These are phyloP conservation scores for Athelia sp. DNA, from an alignment of 1,284 basidiomycete genomes.

Conservation along the genomic window DNA sequence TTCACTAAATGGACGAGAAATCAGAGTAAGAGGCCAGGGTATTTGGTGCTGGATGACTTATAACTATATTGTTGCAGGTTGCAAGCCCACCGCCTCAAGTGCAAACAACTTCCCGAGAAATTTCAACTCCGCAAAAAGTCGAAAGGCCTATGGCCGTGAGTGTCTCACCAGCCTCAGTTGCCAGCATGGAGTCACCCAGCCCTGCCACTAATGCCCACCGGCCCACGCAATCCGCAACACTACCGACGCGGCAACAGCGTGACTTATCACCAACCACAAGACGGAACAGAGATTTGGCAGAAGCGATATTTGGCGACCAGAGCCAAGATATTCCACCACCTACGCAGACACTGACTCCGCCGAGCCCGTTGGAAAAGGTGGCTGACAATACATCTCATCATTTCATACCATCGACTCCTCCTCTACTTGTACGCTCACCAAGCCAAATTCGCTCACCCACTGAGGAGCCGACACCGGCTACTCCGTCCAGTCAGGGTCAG, in stretches of 20 bases:
- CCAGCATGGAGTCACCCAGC: neutral
- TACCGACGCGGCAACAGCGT: neutral
- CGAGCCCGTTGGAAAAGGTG: neutral
- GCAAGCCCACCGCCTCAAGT: slow-evolving; percentile 53
- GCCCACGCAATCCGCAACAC: neutral
- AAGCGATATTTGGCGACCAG: slow-evolving; percentile 61
- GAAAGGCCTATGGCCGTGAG: neutral
- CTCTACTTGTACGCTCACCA: neutral
- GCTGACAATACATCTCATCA: slow-evolving; percentile 26
- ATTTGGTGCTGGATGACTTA: neutral
- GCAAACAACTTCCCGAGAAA: neutral
- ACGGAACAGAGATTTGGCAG: slow-evolving; percentile 65
- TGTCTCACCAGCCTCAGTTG: neutral
- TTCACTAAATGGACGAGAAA: slow-evolving; percentile 46
- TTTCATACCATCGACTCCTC: slow-evolving; percentile 3
- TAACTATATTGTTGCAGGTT: slow-evolving; percentile 32
- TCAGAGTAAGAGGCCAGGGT: slow-evolving; percentile 32
- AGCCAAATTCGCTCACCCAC: neutral
- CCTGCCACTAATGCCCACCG: neutral
- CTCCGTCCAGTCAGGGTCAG: neutral
- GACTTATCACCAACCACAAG: slow-evolving; percentile 29
- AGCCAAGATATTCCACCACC: slow-evolving; percentile 28
- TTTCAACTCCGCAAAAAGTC: slow-evolving; percentile 18
- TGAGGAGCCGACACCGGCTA: neutral
- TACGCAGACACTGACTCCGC: slow-evolving; percentile 3